A percentile compares a stretch with the other conserved stretches of the same genome.
These are phyloP conservation scores for Ogataea sp. DNA, from an alignment of 805 yeast species.

Conservation along the genomic window DNA sequence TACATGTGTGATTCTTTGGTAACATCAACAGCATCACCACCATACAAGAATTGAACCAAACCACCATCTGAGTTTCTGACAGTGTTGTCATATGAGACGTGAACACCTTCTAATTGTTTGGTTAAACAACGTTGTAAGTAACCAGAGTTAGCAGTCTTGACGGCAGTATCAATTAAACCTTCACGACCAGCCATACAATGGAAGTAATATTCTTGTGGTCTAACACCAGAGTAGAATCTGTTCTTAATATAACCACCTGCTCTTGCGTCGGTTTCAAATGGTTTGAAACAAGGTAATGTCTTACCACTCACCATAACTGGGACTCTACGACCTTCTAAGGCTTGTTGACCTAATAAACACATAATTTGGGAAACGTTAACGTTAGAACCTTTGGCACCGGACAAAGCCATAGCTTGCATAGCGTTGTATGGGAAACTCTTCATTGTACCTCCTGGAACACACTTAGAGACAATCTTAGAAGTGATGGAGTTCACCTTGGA, in stretches of 20 bases:
- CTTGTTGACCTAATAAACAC: conserved; percentile 99
- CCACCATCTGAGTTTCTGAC: conserved; percentile 96
- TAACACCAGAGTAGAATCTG: conserved; percentile 94
- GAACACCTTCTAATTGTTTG: conserved; percentile 96
- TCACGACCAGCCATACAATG: conserved; percentile 99
- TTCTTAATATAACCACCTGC: conserved; percentile 98
- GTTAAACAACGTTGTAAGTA: conserved; percentile 97
- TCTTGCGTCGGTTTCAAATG: conserved; percentile 93
- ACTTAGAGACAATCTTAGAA: conserved; percentile 85
- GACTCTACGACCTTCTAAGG: conserved; percentile 97
- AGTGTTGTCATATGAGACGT: conserved; percentile 86
- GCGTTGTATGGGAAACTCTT: conserved; percentile 92
- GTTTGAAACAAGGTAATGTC: conserved; percentile 91
- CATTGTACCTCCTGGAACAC: conserved; percentile 96
- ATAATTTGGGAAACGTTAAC: conserved; percentile 98
- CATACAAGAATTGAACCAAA: conserved; percentile 88
- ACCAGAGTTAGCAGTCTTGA: conserved; percentile 96
- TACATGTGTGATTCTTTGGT: conserved; percentile 91
- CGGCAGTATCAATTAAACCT: conserved; percentile 99
- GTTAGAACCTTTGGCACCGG: conserved; percentile 98
- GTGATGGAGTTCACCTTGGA: conserved; percentile 88
- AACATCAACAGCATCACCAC: conserved; percentile 95
- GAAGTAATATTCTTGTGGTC: conserved; percentile 98
- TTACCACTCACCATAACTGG: conserved; percentile 99
- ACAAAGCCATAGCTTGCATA: conserved; percentile 98